These are phyloP conservation scores for Cotoneaster glaucophyllus DNA, from an alignment of 306 rosid species.

Conservation along the genomic window DNA sequence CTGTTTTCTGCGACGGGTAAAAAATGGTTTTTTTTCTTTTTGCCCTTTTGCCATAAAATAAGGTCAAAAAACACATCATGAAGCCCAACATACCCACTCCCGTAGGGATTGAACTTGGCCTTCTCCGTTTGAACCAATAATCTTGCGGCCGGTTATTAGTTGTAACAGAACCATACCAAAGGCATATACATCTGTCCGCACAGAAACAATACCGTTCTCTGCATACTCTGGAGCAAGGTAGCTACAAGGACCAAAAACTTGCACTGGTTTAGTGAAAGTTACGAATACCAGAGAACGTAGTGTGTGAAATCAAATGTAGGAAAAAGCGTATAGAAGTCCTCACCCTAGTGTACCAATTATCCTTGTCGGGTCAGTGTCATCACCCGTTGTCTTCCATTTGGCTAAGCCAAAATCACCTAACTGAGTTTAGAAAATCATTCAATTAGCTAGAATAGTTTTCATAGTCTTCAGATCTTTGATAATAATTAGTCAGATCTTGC, in stretches of 20 bases:
- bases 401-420: slow-evolving; percentile 90
- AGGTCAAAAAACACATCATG: not conserved
- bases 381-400: slow-evolving; percentile 49
- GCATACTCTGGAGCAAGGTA: slow-evolving; percentile 84
- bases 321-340: slow-evolving; percentile 15
- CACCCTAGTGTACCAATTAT: slow-evolving; percentile 85
- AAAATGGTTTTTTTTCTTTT: not conserved
- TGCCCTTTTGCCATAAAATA: not conserved
- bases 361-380: slow-evolving; percentile 50
- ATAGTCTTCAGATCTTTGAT: not conserved
- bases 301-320: not conserved
- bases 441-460: slow-evolving; percentile 1
- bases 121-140: slow-evolving; percentile 23
- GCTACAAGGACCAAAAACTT: slow-evolving; percentile 30
- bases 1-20: not conserved
- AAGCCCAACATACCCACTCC: slow-evolving; percentile 54
- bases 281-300: not conserved
- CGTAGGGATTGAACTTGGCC: slow-evolving; percentile 44
- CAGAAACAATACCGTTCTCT: slow-evolving; percentile 65
- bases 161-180: slow-evolving; percentile 66
- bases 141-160: slow-evolving; percentile 63
- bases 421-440: slow-evolving; percentile 32
- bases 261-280: not conserved
- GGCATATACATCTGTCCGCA: slow-evolving; percentile 61
- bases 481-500: not conserved